Evolutionary conservation across 768 basidiomycete genomes (phyloP).

Genomic region (Asterophora lycoperdoides): DNA sequence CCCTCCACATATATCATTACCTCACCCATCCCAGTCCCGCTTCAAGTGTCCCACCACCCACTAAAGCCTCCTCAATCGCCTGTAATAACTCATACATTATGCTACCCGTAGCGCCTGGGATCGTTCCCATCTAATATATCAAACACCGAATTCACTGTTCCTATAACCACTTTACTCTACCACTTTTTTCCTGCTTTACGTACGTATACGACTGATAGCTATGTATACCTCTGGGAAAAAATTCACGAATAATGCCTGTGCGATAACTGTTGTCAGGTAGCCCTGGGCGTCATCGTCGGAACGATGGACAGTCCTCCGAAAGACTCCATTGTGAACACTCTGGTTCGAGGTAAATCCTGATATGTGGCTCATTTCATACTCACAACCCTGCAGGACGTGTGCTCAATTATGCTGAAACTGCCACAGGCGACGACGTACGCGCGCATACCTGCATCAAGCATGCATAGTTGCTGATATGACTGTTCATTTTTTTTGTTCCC

Average conservation of each 20-base stretch:
- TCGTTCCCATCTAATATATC: constrained; percentile 18
- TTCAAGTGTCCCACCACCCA: constrained; percentile 11
- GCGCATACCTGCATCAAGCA: too few relatives aligned
- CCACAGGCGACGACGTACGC: too few relatives aligned
- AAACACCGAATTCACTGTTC: constrained; percentile 16
- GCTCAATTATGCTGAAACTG: too few relatives aligned
- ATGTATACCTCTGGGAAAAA: constrained; percentile 2
- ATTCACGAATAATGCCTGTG: constrained; percentile 2
- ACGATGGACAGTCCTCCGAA: too few relatives aligned
- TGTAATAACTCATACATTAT: constrained; percentile 32
- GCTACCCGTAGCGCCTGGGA: constrained; percentile 18
- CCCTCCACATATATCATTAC: constrained; percentile 18
- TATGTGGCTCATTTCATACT: background rate
- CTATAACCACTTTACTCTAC: constrained; percentile 14
- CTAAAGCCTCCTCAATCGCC: constrained; percentile 19
- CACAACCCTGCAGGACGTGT: constrained; percentile 1
- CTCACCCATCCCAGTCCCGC: constrained; percentile 7
- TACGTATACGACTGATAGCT: constrained; percentile 13
- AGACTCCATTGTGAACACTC: background rate
- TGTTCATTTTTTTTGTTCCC: background rate
- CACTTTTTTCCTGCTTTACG: constrained; percentile 14
- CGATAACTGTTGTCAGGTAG: background rate
- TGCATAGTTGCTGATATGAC: background rate
- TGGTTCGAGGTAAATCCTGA: background rate
- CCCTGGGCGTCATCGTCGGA: background rate